These are phyloP conservation scores for Pichia sp. DNA, from an alignment of 1,139 yeast genomes.

Conservation along the genomic window DNA sequence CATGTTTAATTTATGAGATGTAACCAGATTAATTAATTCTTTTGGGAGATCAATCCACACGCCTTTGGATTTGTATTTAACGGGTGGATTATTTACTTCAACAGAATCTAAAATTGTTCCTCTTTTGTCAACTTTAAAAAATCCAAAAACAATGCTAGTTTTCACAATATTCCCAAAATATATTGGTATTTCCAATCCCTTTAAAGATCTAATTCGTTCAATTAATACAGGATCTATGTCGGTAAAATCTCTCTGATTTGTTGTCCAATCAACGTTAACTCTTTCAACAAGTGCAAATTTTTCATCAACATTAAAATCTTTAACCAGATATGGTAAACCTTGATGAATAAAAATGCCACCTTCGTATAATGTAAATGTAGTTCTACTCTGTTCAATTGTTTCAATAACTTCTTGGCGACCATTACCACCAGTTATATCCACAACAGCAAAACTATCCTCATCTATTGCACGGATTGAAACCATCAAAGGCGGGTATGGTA, in stretches of 20 bases:
- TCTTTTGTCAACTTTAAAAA: conserved; percentile 72
- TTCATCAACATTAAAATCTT: conserved; percentile 72
- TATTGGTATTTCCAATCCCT: conserved; percentile 52
- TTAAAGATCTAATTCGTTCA: conserved; percentile 53
- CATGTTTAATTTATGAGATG: conserved; percentile 50
- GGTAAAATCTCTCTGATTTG: conserved; percentile 84
- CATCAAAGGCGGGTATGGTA: conserved; percentile 74
- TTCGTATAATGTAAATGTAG: conserved; percentile 85
- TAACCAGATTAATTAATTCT: conserved; percentile 51
- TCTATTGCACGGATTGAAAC: conserved; percentile 80
- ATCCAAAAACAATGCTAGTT: conserved; percentile 81
- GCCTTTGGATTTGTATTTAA: conserved; percentile 62
- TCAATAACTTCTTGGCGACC: conserved; percentile 72
- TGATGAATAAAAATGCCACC: conserved; percentile 95
- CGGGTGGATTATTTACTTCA: conserved; percentile 87
- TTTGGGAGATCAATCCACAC: conserved; percentile 85
- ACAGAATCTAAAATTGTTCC: conserved; percentile 83
- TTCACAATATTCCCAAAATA: conserved; percentile 70
- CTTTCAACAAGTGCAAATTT: conserved; percentile 76
- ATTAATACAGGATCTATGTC: conserved; percentile 84
- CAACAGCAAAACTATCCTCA: conserved; percentile 76
- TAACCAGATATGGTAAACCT: conserved; percentile 80
- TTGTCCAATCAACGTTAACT: conserved; percentile 90
- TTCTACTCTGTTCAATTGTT: conserved; percentile 83
- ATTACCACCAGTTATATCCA: conserved; percentile 61